Percentiles rank a stretch among this genome's conserved stretches.
Conservation (phyloP, 1,284 basidiomycete species). For the Pholiota adiposa region DNA sequence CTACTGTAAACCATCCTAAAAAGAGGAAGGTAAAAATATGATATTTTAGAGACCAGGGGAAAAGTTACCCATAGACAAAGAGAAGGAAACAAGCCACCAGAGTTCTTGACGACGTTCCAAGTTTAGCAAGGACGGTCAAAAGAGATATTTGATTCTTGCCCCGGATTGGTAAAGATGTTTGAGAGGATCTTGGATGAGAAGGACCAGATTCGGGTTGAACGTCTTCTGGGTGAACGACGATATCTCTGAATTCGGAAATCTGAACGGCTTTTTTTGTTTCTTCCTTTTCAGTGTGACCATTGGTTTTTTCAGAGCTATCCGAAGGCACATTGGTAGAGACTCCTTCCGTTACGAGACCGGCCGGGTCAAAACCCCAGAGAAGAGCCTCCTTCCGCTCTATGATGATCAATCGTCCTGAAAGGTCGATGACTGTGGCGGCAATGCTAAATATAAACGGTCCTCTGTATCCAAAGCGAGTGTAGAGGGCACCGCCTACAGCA, state of each 20-base stretch:
- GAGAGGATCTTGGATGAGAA: background rate
- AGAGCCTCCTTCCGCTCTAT: constrained; percentile 67
- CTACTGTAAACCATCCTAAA: constrained; percentile 55
- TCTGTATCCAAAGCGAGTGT: constrained; percentile 68
- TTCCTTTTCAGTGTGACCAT: background rate
- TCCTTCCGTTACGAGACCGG: background rate
- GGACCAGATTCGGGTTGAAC: background rate
- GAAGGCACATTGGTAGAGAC: no score
- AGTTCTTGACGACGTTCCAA: constrained; percentile 60
- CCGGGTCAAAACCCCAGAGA: constrained; percentile 55
- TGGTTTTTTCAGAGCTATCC: background rate
- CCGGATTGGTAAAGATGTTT: background rate
- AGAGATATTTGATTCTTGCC: constrained; percentile 12
- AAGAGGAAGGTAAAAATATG: background rate
- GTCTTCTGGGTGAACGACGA: background rate
- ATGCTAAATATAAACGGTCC: constrained; percentile 79
- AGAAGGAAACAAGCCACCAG: constrained; percentile 54
- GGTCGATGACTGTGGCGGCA: constrained; percentile 60
- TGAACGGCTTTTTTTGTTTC: background rate
- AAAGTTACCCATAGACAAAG: constrained; percentile 62
- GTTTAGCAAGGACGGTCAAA: constrained; percentile 44
- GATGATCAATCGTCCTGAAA: constrained; percentile 63
- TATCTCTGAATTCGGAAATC: background rate
- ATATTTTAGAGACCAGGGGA: background rate
- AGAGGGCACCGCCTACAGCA: constrained; percentile 73